Conservation (phyloP, 139 green algal genomes). For the Ettlia oleoabundans region DNA sequence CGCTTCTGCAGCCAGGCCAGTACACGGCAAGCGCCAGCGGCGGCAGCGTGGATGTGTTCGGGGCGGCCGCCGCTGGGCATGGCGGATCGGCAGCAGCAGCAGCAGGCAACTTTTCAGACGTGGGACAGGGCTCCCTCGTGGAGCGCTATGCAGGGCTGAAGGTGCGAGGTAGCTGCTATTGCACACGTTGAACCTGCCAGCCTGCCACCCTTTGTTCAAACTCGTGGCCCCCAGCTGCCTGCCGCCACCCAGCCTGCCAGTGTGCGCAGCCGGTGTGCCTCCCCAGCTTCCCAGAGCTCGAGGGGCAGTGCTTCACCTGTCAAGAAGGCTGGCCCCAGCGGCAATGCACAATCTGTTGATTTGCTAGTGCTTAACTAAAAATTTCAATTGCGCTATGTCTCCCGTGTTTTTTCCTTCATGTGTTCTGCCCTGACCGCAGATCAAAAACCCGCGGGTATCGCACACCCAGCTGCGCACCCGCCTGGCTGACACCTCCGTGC, state of each 20-base stretch:
- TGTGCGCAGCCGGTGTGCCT: no score
- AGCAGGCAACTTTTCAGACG: constrained; percentile 26
- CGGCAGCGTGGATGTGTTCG: neutral
- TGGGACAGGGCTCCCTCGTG: constrained; percentile 36
- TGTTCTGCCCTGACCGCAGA: constrained; percentile 32
- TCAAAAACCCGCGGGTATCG: constrained; percentile 57
- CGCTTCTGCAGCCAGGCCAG: neutral
- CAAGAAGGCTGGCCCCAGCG: no score
- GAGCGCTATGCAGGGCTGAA: constrained; percentile 34
- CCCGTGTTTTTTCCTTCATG: neutral
- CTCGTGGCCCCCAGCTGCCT: no score
- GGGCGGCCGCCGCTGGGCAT: neutral
- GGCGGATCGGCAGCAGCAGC: neutral
- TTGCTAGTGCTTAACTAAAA: no score
- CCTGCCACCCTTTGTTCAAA: no score
- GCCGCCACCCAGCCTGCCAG: no score
- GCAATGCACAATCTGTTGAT: no score
- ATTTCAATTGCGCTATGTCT: no score
- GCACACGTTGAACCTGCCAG: no score
- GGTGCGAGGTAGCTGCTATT: neutral
- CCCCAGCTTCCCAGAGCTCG: no score
- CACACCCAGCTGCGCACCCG: constrained; percentile 45
- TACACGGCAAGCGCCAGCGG: no score
- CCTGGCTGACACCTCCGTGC: constrained; percentile 24
- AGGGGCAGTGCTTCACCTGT: no score